Evolutionary conservation across 2,329 filamentous ascomycete species (phyloP).

Genomic region (Colletotrichum acutatum): DNA sequence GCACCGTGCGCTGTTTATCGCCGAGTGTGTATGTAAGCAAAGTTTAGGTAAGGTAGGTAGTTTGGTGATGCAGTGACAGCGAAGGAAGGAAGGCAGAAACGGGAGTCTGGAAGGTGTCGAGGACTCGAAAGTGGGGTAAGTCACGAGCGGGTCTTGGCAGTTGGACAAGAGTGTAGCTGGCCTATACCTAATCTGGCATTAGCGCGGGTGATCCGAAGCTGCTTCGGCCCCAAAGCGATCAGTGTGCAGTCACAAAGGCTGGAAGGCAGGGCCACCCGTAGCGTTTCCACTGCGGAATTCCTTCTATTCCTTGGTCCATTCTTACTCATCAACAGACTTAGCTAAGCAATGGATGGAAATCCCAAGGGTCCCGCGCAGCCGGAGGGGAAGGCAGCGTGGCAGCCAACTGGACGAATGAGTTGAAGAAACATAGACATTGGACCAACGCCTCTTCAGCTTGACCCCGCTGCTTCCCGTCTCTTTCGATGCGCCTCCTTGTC

Average conservation of each 20-base stretch:
- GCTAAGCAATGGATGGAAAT: neutral
- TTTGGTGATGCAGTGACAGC: neutral
- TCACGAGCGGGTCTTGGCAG: too few relatives aligned
- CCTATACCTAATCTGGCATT: neutral
- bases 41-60: neutral
- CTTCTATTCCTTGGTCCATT: too few relatives aligned
- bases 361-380: constrained; percentile 18
- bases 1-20: neutral
- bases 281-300: constrained; percentile 1
- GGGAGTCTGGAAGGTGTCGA: constrained; percentile 7
- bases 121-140: constrained; percentile 17
- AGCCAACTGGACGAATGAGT: neutral
- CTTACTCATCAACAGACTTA: neutral
- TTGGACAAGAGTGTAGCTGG: neutral
- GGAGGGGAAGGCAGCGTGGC: neutral
- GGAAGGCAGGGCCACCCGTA: too few relatives aligned
- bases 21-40: neutral
- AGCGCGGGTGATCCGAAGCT: constrained; percentile 11
- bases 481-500: neutral
- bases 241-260: neutral
- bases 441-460: neutral
- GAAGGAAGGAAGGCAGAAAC: neutral
- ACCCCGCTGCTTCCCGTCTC: neutral
- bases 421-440: constrained; percentile 12
- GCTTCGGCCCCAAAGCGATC: constrained; percentile 5